Conservation (phyloP, 2,329 filamentous ascomycete genomes). For the Diaporthe helianthi region DNA sequence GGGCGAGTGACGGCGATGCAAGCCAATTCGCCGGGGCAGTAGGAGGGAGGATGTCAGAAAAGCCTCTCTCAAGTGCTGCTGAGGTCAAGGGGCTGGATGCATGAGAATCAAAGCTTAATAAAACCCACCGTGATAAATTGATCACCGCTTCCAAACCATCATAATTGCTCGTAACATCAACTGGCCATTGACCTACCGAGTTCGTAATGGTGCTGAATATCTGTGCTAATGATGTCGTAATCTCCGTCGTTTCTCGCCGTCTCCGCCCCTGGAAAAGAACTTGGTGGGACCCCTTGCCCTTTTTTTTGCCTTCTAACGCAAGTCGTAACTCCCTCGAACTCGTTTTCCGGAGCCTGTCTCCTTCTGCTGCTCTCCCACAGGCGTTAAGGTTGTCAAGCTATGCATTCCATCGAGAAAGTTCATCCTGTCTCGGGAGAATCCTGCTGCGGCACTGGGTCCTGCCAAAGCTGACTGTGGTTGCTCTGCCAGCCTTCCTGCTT, state of each 20-base stretch:
- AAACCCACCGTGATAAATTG: background rate
- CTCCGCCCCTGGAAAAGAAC: background rate
- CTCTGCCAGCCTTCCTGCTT: background rate
- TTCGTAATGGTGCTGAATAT: background rate
- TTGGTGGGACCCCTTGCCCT: background rate
- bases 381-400: too few species aligned
- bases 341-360: background rate
- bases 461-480: background rate
- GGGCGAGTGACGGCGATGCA: background rate
- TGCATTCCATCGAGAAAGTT: background rate
- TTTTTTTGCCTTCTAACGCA: rapidly evolving
- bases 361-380: background rate
- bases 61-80: too few species aligned
- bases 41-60: background rate
- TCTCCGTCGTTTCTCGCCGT: background rate
- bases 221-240: background rate
- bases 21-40: background rate
- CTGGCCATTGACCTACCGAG: rapidly evolving
- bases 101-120: background rate
- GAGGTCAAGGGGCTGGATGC: too few species aligned
- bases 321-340: background rate
- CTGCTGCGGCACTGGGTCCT: too few species aligned
- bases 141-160: background rate
- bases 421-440: background rate
- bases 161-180: background rate